phyloP scores from a whole-genome alignment of 75 land plant genomes.

The Ceratopteris richardii region DNA sequence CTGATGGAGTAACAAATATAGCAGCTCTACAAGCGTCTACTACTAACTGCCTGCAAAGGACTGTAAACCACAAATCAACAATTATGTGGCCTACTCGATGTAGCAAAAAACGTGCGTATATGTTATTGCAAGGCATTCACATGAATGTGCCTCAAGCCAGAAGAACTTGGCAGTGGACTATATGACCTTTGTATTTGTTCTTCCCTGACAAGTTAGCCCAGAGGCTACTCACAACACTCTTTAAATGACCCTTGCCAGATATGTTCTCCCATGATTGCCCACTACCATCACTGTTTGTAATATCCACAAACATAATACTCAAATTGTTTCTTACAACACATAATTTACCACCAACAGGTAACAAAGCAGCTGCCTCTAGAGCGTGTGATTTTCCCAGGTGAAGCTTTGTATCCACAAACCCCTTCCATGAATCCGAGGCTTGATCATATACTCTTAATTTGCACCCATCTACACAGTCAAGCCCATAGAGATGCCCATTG shows the following conservation, averaged over 20 bases:
- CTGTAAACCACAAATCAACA: too few relatives aligned
- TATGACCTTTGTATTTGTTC: constrained; percentile 58
- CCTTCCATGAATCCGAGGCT: constrained; percentile 61
- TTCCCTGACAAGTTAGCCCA: constrained; percentile 68
- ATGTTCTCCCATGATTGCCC: constrained; percentile 68
- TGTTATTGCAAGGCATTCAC: too few relatives aligned
- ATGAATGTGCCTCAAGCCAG: too few relatives aligned
- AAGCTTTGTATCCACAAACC: constrained; percentile 48
- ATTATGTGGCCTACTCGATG: too few relatives aligned
- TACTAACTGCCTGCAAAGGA: too few relatives aligned
- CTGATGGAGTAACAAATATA: too few relatives aligned
- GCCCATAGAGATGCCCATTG: constrained; percentile 49
- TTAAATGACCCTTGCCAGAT: too few relatives aligned
- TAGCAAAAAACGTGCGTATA: too few relatives aligned
- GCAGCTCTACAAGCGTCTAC: too few relatives aligned
- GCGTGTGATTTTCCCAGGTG: too few relatives aligned
- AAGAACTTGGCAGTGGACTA: constrained; percentile 84
- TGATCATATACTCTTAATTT: constrained; percentile 52
- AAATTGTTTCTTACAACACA: constrained; percentile 56
- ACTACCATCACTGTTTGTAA: constrained; percentile 22
- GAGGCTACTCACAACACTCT: constrained; percentile 58
- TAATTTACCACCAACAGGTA: constrained; percentile 46
- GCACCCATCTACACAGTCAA: constrained; percentile 63
- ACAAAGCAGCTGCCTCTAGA: constrained; percentile 55
- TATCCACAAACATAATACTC: constrained; percentile 57